Base-by-base conservation (phyloP, 768 basidiomycete species). In the Paxillus rubicundulus region DNA sequence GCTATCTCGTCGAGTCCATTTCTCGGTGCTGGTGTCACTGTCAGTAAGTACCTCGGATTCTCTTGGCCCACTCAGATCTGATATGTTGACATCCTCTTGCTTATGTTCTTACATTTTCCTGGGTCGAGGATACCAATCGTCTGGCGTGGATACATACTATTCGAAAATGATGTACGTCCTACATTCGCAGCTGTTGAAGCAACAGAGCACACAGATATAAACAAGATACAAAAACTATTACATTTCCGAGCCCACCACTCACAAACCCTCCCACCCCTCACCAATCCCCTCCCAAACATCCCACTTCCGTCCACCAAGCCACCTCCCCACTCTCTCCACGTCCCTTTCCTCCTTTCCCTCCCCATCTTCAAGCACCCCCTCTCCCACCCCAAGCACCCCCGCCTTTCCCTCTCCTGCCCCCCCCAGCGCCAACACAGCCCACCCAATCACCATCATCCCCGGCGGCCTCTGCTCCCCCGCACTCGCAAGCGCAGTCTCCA, bases 371-470 rank as follows among this genome's bases (percentile, higher is more conserved):
- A 97, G 72, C 3, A 95, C 80, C 9, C 73, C 74, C 20, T 92
- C 84, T 0, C 92, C 92, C 49, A 70, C 62, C 10, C 13, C 33
- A 33, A 17, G 49, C 58, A 13, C 49, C 54, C 24, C 24, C 24
- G 24, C 6, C 24, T 24, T 24, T 24, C 24, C 24, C 3, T 24
- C 24, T 24, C 24, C 24, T 6, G 24, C 4, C 0, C 81, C 85
- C 68, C 88, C 85, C 41, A 98, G 70, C 36, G 88, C 85, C 56
- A 93, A 66, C 9, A 89, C 87, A 2, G 86, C 79, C 95, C 95
- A 99, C 2, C 97, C 97, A 59, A 99, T 78, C 28, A 98, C 78
- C 66, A 98, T 88, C 89, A 99, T 94, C 9, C 94, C 97, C 0
- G 97, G 97, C 16, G 95, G 93, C 33, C 95, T 73, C 68, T 98